Evolutionary conservation across 768 basidiomycete species (phyloP), one percentile per base, ranked within the genome.

Genomic region (Pluteus cervinus): DNA sequence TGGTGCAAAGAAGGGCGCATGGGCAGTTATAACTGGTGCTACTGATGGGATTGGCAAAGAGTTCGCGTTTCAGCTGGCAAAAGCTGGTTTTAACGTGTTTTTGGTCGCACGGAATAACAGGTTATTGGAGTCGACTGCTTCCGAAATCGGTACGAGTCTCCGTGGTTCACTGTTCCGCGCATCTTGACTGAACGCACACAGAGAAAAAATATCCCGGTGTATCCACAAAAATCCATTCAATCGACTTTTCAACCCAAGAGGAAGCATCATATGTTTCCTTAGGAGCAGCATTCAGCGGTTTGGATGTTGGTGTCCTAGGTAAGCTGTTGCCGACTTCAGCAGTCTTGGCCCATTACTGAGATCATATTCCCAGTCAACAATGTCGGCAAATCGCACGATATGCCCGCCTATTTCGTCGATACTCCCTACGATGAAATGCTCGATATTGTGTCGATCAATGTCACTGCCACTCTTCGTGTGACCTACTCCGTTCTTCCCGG

Each of bases 11-110:
- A 79, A 84, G 41, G 90, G 88, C 28, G 81, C 87, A 22, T 99
- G 93, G 92, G 94, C 93, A 20, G 86, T 97, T 16, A 77, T 99
- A 10, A 98, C 94, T 1, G 96, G 96, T 23, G 86, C 89, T 20
- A 96, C 96, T 0, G 88, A 93, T 43, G 96, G 96, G 6, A 94
- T 99, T 47, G 96, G 96, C 2, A 85, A 82, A 44, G 91, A 96
- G 54, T 98, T 93, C 46, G 83, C 93, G 7, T 57, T 84, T 14
- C 93, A 98, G 58, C 72, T 99, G 24, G 92, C 85, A 2, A 75
- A 73, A 42, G 78, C 79, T 17, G 91, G 91, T 1, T 97, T 92
- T 69, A 93, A 93, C 45, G 62, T 97, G 17, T 59, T 93, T 22
- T 72, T 98, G 35, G 77, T 90, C 21, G 85, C 89, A 23, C 72